Percentiles rank a stretch among this genome's conserved stretches.
Conservation (phyloP, 139 green algal genomes). For the Deuterostichococcus epilithicus region DNA sequence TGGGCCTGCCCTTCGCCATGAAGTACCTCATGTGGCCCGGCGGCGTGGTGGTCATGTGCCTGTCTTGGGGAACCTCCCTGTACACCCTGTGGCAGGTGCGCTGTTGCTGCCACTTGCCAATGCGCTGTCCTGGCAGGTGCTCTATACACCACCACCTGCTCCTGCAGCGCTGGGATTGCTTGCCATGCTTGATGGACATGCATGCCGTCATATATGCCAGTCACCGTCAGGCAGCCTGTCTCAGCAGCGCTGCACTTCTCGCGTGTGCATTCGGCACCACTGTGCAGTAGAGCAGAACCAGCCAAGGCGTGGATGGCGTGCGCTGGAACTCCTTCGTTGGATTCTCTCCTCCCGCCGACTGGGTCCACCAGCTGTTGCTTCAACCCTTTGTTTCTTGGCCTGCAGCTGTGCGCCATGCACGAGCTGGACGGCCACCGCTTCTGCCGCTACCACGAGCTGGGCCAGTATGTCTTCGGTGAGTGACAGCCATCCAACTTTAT, state of each 20-base stretch:
- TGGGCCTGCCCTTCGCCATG: conserved; percentile 30
- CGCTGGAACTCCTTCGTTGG: neutral
- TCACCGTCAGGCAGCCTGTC: neutral
- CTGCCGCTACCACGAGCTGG: conserved; percentile 7
- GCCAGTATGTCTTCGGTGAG: conserved; percentile 5
- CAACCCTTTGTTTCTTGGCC: neutral
- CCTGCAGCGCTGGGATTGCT: too few relatives aligned
- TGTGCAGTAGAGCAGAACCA: neutral
- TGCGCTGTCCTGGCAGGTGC: neutral
- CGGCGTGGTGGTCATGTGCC: neutral
- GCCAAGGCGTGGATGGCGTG: neutral
- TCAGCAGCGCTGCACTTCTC: neutral
- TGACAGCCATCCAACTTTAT: neutral
- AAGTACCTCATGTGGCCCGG: conserved; percentile 16
- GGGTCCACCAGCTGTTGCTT: neutral
- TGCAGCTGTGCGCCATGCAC: conserved; percentile 7
- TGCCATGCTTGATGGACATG: neutral
- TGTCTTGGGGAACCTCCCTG: neutral
- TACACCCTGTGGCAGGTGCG: conserved; percentile 7
- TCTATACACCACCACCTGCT: too few relatives aligned
- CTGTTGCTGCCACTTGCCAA: neutral
- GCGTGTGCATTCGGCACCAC: neutral
- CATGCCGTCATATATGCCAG: neutral
- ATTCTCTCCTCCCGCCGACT: neutral
- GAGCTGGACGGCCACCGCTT: neutral